Conservation (phyloP, 2,329 filamentous ascomycete genomes). For the Colletotrichum lupini region DNA sequence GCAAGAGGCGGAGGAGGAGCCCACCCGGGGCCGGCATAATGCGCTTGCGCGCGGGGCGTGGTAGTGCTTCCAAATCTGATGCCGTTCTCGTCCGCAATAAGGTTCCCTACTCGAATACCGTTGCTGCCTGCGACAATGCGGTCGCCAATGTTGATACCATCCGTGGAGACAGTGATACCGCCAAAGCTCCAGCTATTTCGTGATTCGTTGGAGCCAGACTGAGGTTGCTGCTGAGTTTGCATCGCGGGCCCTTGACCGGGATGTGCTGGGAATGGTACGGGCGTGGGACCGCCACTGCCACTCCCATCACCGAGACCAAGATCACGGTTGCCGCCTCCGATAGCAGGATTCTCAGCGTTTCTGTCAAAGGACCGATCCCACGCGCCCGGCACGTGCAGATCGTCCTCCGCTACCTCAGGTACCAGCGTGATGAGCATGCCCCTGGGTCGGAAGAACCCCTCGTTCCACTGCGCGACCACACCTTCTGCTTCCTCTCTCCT, state of each 20-base stretch:
- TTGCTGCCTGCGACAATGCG: slow-evolving; percentile 56
- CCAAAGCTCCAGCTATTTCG: slow-evolving; percentile 44
- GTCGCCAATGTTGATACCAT: slow-evolving; percentile 55
- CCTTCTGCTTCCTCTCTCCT: slow-evolving; percentile 36
- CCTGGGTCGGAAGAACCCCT: slow-evolving; percentile 64
- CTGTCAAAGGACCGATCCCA: slow-evolving; percentile 46
- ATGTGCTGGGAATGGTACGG: slow-evolving; percentile 8
- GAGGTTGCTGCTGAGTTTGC: slow-evolving; percentile 30
- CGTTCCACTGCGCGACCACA: slow-evolving; percentile 66
- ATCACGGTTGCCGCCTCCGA: not conserved
- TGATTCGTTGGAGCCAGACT: slow-evolving; percentile 37
- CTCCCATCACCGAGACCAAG: not conserved
- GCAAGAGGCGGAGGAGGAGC: slow-evolving; percentile 1
- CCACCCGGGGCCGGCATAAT: slow-evolving; percentile 20
- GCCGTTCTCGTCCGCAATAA: slow-evolving; percentile 54
- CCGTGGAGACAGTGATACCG: slow-evolving; percentile 54
- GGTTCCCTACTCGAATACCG: slow-evolving; percentile 57
- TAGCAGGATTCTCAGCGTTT: slow-evolving; percentile 11
- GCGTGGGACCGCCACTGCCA: not conserved
- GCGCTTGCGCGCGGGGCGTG: slow-evolving; percentile 19
- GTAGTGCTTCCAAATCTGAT: slow-evolving; percentile 43
- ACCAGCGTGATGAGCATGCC: slow-evolving; percentile 55
- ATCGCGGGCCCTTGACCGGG: slow-evolving; percentile 24
- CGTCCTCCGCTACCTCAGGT: slow-evolving; percentile 37
- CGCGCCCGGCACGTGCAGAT: slow-evolving; percentile 43